These are phyloP conservation scores for Trichoderma endophyticum DNA, from an alignment of 2,329 filamentous ascomycete genomes.

Conservation along the genomic window DNA sequence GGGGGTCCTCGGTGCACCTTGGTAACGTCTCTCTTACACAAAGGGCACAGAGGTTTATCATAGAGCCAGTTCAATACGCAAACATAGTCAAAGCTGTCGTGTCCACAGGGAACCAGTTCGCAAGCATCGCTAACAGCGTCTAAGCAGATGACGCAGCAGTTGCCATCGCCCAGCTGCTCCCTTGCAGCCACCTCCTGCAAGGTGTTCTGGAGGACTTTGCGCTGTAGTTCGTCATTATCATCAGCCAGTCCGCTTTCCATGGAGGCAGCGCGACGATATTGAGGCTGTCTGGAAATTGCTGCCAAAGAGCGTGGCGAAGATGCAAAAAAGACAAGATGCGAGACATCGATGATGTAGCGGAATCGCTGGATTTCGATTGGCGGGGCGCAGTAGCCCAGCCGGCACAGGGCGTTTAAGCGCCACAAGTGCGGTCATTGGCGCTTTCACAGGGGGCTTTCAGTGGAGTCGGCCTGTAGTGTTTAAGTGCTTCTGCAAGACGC, in stretches of 20 bases:
- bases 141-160: conserved; percentile 83
- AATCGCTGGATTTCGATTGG: not conserved
- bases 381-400: not conserved
- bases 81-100: conserved; percentile 78
- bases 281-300: not conserved
- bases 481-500: conserved; percentile 5
- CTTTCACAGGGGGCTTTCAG: not conserved
- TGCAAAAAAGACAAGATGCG: not conserved
- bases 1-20: conserved; percentile 65
- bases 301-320: not conserved
- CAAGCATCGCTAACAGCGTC: conserved; percentile 70
- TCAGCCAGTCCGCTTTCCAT: conserved; percentile 8
- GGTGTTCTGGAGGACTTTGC: conserved; percentile 43
- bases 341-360: not conserved
- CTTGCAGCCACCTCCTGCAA: conserved; percentile 39
- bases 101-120: conserved; percentile 71
- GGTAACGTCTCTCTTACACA: conserved; percentile 62
- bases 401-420: not conserved
- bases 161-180: conserved; percentile 23
- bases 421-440: not conserved
- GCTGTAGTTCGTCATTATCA: conserved; percentile 35
- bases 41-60: conserved; percentile 67
- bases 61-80: conserved; percentile 83
- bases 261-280: not conserved
- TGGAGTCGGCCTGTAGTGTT: conserved; percentile 5